Conservation (phyloP, 2,329 filamentous ascomycete genomes). For the Ophiostoma ulmi region DNA sequence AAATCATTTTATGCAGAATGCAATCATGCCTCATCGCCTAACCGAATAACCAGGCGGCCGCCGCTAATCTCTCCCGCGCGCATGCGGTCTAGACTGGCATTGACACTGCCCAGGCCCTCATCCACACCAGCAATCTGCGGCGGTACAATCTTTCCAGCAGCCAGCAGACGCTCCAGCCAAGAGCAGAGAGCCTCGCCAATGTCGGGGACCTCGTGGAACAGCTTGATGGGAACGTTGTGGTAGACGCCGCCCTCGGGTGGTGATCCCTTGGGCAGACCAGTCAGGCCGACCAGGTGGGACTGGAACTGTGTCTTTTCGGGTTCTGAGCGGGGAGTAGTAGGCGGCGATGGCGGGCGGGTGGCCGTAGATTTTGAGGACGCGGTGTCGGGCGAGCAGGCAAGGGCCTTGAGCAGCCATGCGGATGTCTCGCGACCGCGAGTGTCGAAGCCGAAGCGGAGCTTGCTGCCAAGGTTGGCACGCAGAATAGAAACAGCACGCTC, state of each 20-base stretch:
- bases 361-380: not conserved
- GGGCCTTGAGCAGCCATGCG: conserved; percentile 49
- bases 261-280: conserved; percentile 58
- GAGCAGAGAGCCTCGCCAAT: conserved; percentile 58
- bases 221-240: conserved; percentile 68
- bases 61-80: conserved; percentile 62
- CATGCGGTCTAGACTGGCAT: conserved; percentile 61
- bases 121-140: conserved; percentile 63
- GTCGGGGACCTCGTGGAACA: conserved; percentile 63
- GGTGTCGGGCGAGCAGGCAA: conserved; percentile 31
- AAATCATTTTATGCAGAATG: not conserved
- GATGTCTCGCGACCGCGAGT: conserved; percentile 62
- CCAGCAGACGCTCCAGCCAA: conserved; percentile 65
- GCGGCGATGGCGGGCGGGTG: conserved; percentile 38
- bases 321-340: conserved; percentile 30
- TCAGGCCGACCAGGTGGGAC: conserved; percentile 61
- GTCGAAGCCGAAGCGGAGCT: conserved; percentile 63
- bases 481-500: conserved; percentile 62
- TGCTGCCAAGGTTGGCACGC: conserved; percentile 47
- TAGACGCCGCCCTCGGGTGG: conserved; percentile 44
- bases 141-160: conserved; percentile 47
- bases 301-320: conserved; percentile 22
- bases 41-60: conserved; percentile 59
- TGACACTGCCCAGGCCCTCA: conserved; percentile 61
- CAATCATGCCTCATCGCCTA: conserved; percentile 25